Evolutionary conservation across 2,329 filamentous ascomycete species (phyloP), one percentile per base, ranked within the genome.

Genomic region (Penicillium sp.): DNA sequence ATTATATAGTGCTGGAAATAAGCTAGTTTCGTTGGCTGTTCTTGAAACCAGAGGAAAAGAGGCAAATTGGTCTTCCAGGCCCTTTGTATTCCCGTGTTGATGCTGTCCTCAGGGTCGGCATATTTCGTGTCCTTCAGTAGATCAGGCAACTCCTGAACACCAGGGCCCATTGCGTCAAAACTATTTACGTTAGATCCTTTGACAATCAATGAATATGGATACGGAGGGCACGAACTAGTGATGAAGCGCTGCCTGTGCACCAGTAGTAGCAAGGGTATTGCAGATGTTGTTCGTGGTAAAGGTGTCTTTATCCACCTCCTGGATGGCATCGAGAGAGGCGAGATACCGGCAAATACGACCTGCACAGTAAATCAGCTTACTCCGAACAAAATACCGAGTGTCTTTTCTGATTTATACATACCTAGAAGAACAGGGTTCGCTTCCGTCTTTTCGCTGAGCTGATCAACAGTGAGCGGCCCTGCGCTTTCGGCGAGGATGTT

Each of bases 301-400:
- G 1, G 50, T 47, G 45, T 63, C 58, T 38, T 60, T 52, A 3
- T 46, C 55, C 0, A 59, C 58, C 43, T 64, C 61, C 9, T 54
- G 46, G 23, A 63, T 51, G 9, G 53, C 55, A 6, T 56, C 56
- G 9, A 59, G 33, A 2, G 64, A 67, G 23, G 64, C 62, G 6
- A 67, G 57, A 42, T 67, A 68, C 18, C 66, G 63, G 9, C 66
- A 48, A 26, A 68, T n/a, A 24, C 60, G 61, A 16, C 55, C 61
- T 48, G 9, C 8, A 48, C 28, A 42, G 5, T n/a, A 55, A 14
- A 48, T 47, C 5, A 40, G n/a, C 46, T 18, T 28, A 16, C 5
- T n/a, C 20, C 16, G 16, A 33, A 18, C 7, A 28, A 11, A 14
- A 16, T 6, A 38, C 5, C 33, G 12, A 30, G 28, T 2, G 12